Percentiles rank a stretch among this genome's conserved stretches.
Conservation (phyloP, 2,329 filamentous ascomycete species). For the Fusarium nodosum region DNA sequence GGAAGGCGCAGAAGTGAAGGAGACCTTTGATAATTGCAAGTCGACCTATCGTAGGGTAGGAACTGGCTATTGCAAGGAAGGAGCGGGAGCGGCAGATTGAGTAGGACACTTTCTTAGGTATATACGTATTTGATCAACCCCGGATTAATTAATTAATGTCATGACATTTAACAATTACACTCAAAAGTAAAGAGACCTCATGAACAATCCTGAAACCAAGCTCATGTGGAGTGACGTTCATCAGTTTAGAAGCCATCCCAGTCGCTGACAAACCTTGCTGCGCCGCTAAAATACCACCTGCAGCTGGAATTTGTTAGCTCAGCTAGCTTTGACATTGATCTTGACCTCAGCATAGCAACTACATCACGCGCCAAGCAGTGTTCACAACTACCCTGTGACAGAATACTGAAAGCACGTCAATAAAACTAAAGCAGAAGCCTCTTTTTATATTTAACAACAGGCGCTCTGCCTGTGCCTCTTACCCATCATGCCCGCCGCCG, state of each 20-base stretch:
- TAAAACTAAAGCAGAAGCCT: background rate
- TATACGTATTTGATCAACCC: background rate
- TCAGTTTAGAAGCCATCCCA: constrained; percentile 17
- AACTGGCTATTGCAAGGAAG: background rate
- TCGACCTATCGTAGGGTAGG: background rate
- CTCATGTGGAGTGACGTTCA: constrained; percentile 25
- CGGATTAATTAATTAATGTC: background rate
- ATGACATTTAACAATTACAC: background rate
- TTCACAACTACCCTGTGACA: background rate
- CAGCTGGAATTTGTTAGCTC: constrained; percentile 38
- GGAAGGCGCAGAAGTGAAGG: constrained; percentile 1
- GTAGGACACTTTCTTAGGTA: background rate
- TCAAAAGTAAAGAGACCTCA: background rate
- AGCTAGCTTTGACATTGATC: constrained; percentile 15
- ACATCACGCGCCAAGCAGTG: constrained; percentile 1
- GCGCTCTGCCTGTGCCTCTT: constrained; percentile 29
- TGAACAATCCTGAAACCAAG: constrained; percentile 1
- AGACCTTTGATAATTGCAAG: background rate
- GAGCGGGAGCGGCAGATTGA: background rate
- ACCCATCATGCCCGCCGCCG: constrained; percentile 51
- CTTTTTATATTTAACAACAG: background rate
- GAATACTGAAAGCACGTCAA: background rate
- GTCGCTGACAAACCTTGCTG: constrained; percentile 40
- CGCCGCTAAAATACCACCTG: constrained; percentile 21
- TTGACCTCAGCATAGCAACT: constrained; percentile 23